phyloP scores from a whole-genome alignment of 2,329 filamentous ascomycete species.

The Claviceps humidiphila region DNA sequence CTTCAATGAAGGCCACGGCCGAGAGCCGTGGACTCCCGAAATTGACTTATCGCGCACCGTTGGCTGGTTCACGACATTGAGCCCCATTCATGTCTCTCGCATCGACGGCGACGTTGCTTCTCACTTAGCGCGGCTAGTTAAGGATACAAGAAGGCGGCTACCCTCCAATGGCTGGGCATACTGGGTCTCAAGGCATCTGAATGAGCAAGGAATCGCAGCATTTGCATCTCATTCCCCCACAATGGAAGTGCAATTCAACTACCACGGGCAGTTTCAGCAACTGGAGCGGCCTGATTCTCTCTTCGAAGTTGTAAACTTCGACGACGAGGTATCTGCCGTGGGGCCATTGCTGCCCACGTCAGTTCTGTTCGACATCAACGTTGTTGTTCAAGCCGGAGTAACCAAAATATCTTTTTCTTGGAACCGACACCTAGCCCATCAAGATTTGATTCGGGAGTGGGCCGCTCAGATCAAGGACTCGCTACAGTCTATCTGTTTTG shows the following conservation, averaged over 20 bases:
- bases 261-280: conserved; percentile 8
- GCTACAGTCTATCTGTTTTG: background rate
- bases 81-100: conserved; percentile 11
- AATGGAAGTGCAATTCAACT: conserved; percentile 7
- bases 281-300: conserved; percentile 7
- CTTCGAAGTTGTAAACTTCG: conserved; percentile 7
- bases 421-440: conserved; percentile 1
- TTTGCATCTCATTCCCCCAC: conserved; percentile 2
- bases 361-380: conserved; percentile 2
- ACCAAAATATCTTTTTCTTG: conserved; percentile 1
- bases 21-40: conserved; percentile 17
- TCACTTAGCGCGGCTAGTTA: background rate
- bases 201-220: background rate
- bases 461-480: background rate
- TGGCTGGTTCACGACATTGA: conserved; percentile 26
- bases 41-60: conserved; percentile 21
- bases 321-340: background rate
- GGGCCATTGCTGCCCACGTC: conserved; percentile 1
- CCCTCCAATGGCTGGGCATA: conserved; percentile 3
- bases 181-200: background rate
- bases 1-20: conserved; percentile 11
- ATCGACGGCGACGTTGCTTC: background rate
- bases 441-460: background rate
- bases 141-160: background rate
- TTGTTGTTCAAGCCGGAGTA: background rate